Conservation (phyloP, 2,329 filamentous ascomycete species). For the Colletotrichum sp. region DNA sequence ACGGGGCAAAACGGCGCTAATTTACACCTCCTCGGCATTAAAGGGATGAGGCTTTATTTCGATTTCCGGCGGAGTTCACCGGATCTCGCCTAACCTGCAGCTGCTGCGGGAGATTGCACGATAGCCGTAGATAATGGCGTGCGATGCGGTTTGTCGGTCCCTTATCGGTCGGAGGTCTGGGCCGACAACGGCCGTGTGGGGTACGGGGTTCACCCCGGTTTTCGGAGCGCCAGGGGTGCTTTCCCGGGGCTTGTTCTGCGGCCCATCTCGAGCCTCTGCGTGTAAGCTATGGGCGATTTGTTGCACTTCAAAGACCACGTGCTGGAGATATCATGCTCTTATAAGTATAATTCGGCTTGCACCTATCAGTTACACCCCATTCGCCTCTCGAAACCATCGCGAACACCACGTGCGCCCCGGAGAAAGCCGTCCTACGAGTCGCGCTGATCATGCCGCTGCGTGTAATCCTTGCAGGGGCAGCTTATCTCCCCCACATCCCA, state of each 20-base stretch:
- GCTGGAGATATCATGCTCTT: neutral
- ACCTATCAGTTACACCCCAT: neutral
- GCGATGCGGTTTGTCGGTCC: neutral
- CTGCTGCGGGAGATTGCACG: neutral
- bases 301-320: neutral
- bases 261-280: neutral
- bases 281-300: neutral
- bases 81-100: neutral
- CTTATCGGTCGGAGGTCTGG: slow-evolving; percentile 6
- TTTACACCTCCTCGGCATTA: no score
- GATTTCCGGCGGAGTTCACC: neutral
- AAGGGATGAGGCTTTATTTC: neutral
- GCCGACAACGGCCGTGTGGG: slow-evolving; percentile 11
- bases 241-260: neutral
- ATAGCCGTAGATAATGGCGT: slow-evolving; percentile 4
- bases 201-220: neutral
- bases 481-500: slow-evolving; percentile 19
- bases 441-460: neutral
- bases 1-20: no score
- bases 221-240: neutral
- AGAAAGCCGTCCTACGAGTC: neutral
- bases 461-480: neutral
- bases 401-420: neutral
- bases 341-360: neutral
- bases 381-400: neutral